These are phyloP conservation scores for Telfairia occidentalis DNA, from an alignment of 331 rosid species.

Conservation along the genomic window DNA sequence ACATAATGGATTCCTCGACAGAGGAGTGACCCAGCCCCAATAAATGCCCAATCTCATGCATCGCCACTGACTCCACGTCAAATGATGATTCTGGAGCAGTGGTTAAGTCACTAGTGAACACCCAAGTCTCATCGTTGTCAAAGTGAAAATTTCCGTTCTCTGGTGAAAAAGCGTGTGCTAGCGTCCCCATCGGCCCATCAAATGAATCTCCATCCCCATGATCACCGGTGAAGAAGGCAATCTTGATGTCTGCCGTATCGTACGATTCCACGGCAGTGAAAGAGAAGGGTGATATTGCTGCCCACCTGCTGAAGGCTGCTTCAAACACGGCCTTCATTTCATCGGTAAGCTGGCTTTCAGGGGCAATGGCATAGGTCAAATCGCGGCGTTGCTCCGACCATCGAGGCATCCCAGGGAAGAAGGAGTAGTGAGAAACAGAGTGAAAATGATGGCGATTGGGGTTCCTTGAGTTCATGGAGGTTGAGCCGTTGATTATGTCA, in stretches of 20 bases:
- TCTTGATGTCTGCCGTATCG: slow-evolving; percentile 27
- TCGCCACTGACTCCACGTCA: slow-evolving; percentile 75
- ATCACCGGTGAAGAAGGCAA: slow-evolving; percentile 59
- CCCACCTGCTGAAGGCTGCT: slow-evolving; percentile 51
- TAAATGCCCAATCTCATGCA: slow-evolving; percentile 81
- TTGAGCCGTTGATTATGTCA: slow-evolving; percentile 55
- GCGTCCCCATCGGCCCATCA: slow-evolving; percentile 64
- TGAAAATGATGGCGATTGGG: slow-evolving; percentile 24
- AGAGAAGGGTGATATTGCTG: slow-evolving; percentile 42
- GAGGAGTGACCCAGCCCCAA: slow-evolving; percentile 82
- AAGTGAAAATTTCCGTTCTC: slow-evolving; percentile 62
- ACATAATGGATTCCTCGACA: slow-evolving; percentile 63
- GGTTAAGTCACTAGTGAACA: slow-evolving; percentile 42
- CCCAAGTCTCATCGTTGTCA: slow-evolving; percentile 64
- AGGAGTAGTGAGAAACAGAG: slow-evolving; percentile 55
- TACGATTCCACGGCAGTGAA: slow-evolving; percentile 30
- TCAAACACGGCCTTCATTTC: slow-evolving; percentile 37
- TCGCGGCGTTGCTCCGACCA: slow-evolving; percentile 48
- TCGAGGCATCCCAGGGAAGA: slow-evolving; percentile 41
- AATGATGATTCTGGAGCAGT: slow-evolving; percentile 28
- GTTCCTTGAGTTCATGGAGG: slow-evolving; percentile 54
- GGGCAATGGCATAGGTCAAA: slow-evolving; percentile 53
- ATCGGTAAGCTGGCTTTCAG: slow-evolving; percentile 28
- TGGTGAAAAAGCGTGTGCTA: slow-evolving; percentile 85
- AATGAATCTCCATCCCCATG: slow-evolving; percentile 91